Evolutionary conservation across 2,329 filamentous ascomycete genomes (phyloP).

Genomic region (Fusarium sp.): DNA sequence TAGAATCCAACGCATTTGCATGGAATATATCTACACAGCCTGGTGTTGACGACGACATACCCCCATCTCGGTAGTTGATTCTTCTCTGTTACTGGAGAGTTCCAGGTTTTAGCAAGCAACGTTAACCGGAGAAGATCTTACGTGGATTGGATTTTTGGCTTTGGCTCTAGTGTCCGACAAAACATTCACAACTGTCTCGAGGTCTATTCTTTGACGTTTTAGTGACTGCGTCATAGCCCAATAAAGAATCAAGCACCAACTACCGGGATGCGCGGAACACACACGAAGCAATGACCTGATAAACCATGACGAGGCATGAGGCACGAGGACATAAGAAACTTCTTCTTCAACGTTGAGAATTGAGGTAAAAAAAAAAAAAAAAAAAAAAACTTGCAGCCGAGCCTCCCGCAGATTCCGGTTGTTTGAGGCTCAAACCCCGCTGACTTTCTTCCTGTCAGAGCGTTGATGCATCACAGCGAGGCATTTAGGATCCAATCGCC

Average conservation of each 20-base stretch:
- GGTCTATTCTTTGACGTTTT: conserved; percentile 14
- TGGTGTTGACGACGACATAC: conserved; percentile 19
- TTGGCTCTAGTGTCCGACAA: conserved; percentile 3
- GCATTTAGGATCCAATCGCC: conserved; percentile 36
- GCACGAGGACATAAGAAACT: not conserved
- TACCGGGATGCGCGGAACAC: conserved; percentile 27
- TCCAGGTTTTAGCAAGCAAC: conserved; percentile 5
- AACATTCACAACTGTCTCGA: not conserved
- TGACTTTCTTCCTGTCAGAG: conserved; percentile 10
- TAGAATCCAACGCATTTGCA: not conserved
- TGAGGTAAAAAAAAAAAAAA: not conserved
- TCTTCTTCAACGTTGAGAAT: not conserved
- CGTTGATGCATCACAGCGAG: conserved; percentile 19
- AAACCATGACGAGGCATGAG: conserved; percentile 3
- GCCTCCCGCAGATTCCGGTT: conserved; percentile 29
- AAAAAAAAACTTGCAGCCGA: too few species aligned
- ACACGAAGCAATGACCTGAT: conserved; percentile 3
- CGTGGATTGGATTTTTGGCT: conserved; percentile 15
- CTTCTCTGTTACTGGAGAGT: conserved; percentile 1
- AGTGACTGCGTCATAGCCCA: conserved; percentile 34
- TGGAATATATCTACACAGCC: conserved; percentile 22
- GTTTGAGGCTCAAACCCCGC: conserved; percentile 32
- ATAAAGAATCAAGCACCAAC: conserved; percentile 13
- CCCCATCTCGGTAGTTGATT: conserved; percentile 1
- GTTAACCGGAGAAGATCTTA: conserved; percentile 12